Evolutionary conservation across 495 filamentous ascomycete species (phyloP).

Genomic region (Annulohypoxylon maeteangense): DNA sequence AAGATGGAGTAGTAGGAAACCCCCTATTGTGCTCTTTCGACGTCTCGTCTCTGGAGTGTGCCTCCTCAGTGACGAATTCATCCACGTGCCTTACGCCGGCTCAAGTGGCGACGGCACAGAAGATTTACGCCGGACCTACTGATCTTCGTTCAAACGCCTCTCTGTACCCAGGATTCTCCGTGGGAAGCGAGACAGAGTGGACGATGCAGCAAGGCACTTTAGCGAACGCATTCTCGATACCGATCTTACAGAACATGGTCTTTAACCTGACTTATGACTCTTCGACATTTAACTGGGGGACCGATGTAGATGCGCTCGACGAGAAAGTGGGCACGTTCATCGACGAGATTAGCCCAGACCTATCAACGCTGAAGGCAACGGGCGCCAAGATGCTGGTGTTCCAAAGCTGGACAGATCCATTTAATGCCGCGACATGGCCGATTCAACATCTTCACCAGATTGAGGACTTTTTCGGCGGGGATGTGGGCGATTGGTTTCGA

Average conservation of each 20-base stretch:
- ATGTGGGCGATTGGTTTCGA: constrained; percentile 51
- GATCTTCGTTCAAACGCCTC: constrained; percentile 31
- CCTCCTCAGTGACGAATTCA: constrained; percentile 24
- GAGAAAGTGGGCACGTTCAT: constrained; percentile 47
- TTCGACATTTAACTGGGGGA: constrained; percentile 51
- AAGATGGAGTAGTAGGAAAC: constrained; percentile 55
- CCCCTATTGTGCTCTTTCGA: constrained; percentile 54
- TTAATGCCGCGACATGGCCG: constrained; percentile 55
- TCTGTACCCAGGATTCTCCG: constrained; percentile 54
- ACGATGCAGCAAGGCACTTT: constrained; percentile 49
- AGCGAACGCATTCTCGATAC: constrained; percentile 49
- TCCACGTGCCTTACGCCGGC: constrained; percentile 46
- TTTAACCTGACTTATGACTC: constrained; percentile 59
- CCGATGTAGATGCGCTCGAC: constrained; percentile 51
- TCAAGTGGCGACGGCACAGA: constrained; percentile 44
- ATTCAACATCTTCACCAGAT: constrained; percentile 55
- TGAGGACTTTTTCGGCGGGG: constrained; percentile 40
- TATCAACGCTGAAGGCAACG: constrained; percentile 44
- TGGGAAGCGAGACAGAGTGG: constrained; percentile 51
- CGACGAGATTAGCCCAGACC: constrained; percentile 50
- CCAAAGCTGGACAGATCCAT: constrained; percentile 56
- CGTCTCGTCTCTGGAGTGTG: constrained; percentile 48
- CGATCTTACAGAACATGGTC: constrained; percentile 63
- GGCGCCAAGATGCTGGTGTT: constrained; percentile 55
- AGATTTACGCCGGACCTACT: constrained; percentile 47